Evolutionary conservation across 1,284 basidiomycete species (phyloP).

Genomic region (Hortiboletus rubellus): DNA sequence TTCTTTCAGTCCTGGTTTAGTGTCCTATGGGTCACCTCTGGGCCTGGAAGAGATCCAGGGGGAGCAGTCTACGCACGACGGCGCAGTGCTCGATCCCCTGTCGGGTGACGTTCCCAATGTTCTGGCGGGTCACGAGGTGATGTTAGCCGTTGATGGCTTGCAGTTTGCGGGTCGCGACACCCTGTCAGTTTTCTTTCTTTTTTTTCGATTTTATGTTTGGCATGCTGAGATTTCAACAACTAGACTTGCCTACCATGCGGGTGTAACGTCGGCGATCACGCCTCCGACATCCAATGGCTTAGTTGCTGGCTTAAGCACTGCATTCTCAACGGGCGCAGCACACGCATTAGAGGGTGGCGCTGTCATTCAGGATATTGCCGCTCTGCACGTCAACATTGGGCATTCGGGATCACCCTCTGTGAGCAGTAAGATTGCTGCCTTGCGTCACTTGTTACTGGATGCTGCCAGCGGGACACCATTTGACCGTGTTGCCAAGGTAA

Average conservation of each 20-base stretch:
- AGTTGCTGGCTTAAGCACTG: conserved; percentile 64
- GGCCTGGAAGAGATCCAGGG: conserved; percentile 60
- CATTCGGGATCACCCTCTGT: conserved; percentile 42
- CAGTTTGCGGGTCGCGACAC: conserved; percentile 70
- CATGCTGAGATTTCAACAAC: conserved; percentile 10
- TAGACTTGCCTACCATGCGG: conserved; percentile 64
- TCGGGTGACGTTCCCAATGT: conserved; percentile 43
- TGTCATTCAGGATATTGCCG: conserved; percentile 66
- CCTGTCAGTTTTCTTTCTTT: conserved; percentile 47
- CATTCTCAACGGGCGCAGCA: conserved; percentile 62
- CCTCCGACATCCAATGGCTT: conserved; percentile 58
- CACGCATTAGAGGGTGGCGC: conserved; percentile 68
- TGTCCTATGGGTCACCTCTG: conserved; percentile 59
- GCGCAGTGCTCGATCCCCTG: conserved; percentile 54
- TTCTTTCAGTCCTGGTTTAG: conserved; percentile 50
- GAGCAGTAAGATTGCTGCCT: conserved; percentile 63
- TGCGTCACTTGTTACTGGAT: conserved; percentile 64
- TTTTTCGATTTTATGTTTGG: neutral
- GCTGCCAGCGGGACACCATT: conserved; percentile 52
- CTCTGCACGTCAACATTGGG: conserved; percentile 68
- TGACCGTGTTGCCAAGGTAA: conserved; percentile 44
- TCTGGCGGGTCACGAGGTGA: conserved; percentile 52
- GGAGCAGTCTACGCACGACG: conserved; percentile 72
- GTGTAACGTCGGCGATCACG: conserved; percentile 65
- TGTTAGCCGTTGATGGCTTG: conserved; percentile 73